Percentiles rank a stretch among this genome's conserved stretches.
phyloP scores from a whole-genome alignment of 352 stramenopile species.

The Globisporangium nunn region DNA sequence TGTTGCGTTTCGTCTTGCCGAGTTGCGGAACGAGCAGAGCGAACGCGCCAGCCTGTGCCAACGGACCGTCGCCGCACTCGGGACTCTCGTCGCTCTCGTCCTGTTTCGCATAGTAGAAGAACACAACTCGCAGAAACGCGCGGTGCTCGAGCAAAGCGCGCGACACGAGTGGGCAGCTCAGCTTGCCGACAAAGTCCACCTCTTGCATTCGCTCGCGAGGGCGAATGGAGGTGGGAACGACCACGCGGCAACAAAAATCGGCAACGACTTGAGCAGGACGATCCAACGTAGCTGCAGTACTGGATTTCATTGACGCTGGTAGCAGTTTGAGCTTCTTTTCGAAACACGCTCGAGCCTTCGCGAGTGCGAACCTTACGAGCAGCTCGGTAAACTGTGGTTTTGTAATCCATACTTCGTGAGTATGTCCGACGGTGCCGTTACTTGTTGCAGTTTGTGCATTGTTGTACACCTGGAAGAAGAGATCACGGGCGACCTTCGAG shows the following conservation, averaged over 20 bases:
- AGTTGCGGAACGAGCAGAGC: constrained; percentile 14
- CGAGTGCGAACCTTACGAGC: constrained; percentile 7
- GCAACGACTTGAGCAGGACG: constrained; percentile 29
- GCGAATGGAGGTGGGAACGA: constrained; percentile 17
- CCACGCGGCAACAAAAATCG: constrained; percentile 30
- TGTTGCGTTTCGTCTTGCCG: constrained; percentile 47
- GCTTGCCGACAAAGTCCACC: constrained; percentile 31
- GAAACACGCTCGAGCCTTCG: not conserved
- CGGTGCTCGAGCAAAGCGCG: constrained; percentile 47
- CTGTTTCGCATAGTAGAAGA: constrained; percentile 52
- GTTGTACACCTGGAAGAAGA: constrained; percentile 7
- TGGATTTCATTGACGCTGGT: not conserved
- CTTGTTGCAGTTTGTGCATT: too few relatives aligned
- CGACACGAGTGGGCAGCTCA: constrained; percentile 33
- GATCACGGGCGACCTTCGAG: not conserved
- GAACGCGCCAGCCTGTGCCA: not conserved
- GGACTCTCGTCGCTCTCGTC: constrained; percentile 6
- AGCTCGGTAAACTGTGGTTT: constrained; percentile 14
- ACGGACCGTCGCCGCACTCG: not conserved
- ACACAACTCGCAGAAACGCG: constrained; percentile 39
- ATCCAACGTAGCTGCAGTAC: not conserved
- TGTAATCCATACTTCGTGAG: constrained; percentile 7
- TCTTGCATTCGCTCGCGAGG: constrained; percentile 12
- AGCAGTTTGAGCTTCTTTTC: not conserved
- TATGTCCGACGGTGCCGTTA: not conserved